Evolutionary conservation across 768 basidiomycete species (phyloP).

Genomic region (Phaeotremella skinneri): DNA sequence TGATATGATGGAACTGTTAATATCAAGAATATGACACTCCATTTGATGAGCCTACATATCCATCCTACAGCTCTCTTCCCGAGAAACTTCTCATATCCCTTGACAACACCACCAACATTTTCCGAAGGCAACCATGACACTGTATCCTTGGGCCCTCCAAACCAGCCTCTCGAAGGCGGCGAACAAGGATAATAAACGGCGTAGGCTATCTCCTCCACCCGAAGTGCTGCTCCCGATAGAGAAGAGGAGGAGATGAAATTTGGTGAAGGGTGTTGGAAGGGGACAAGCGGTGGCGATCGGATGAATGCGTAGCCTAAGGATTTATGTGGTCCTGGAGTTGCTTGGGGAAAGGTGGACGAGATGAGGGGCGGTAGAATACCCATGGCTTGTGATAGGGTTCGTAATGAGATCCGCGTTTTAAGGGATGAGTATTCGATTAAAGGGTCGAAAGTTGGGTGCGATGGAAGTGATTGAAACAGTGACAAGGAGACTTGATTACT

Average conservation of each 20-base stretch:
- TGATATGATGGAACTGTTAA: slow-evolving; percentile 13
- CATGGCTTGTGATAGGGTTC: neutral
- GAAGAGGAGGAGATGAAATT: slow-evolving; percentile 3
- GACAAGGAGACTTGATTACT: no score
- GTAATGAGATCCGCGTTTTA: neutral
- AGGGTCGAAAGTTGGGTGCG: no score
- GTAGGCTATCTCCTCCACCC: slow-evolving; percentile 28
- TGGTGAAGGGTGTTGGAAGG: slow-evolving; percentile 19
- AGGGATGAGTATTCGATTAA: no score
- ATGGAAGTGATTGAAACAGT: no score
- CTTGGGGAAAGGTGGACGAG: slow-evolving; percentile 23
- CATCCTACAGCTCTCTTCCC: slow-evolving; percentile 18
- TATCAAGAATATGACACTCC: neutral
- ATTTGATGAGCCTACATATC: slow-evolving; percentile 22
- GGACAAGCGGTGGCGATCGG: slow-evolving; percentile 12
- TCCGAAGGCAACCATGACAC: slow-evolving; percentile 33
- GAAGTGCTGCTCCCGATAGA: slow-evolving; percentile 11
- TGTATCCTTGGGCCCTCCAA: slow-evolving; percentile 10
- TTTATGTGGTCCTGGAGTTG: slow-evolving; percentile 24
- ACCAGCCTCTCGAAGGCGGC: neutral
- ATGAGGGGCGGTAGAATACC: slow-evolving; percentile 19
- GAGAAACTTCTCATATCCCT: slow-evolving; percentile 38
- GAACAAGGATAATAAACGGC: slow-evolving; percentile 32
- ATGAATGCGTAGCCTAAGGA: slow-evolving; percentile 30
- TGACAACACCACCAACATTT: slow-evolving; percentile 22